Percentiles rank a stretch among this genome's conserved stretches.
Conservation (phyloP, 768 basidiomycete genomes). For the Cubamyces sp. region DNA sequence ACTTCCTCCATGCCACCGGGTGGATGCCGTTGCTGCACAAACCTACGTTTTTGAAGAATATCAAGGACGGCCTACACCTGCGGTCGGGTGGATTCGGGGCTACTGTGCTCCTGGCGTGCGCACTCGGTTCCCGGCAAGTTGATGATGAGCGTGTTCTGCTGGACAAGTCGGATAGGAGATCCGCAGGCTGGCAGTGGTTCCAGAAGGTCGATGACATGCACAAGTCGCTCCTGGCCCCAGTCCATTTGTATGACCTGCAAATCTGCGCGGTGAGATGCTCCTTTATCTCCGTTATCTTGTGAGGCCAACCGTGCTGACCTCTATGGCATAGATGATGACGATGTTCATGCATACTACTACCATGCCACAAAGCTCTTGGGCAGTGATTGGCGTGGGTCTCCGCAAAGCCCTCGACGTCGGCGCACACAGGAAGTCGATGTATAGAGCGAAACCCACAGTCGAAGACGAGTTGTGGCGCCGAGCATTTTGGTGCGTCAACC, state of each 20-base stretch:
- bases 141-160: constrained; percentile 42
- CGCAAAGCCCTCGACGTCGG: constrained; percentile 47
- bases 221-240: constrained; percentile 51
- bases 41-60: constrained; percentile 60
- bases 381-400: constrained; percentile 41
- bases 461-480: constrained; percentile 68
- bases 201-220: constrained; percentile 56
- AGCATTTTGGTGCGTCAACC: constrained; percentile 47
- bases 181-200: constrained; percentile 65
- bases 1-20: constrained; percentile 63
- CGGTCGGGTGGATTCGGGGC: constrained; percentile 56
- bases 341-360: constrained; percentile 60
- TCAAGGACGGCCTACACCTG: constrained; percentile 54
- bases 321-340: constrained; percentile 48
- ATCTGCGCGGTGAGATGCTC: constrained; percentile 50
- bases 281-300: background rate
- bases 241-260: constrained; percentile 69
- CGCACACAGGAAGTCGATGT: constrained; percentile 47
- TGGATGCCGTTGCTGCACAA: constrained; percentile 73
- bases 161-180: constrained; percentile 32
- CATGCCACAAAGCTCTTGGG: constrained; percentile 70
- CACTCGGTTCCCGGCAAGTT: constrained; percentile 59
- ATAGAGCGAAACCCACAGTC: constrained; percentile 37
- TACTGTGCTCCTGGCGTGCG: constrained; percentile 71
- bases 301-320: background rate